A percentile compares a stretch with the other conserved stretches of the same genome.
Conservation (phyloP, 129 eudicot species). For the Centaurea solstitialis region DNA sequence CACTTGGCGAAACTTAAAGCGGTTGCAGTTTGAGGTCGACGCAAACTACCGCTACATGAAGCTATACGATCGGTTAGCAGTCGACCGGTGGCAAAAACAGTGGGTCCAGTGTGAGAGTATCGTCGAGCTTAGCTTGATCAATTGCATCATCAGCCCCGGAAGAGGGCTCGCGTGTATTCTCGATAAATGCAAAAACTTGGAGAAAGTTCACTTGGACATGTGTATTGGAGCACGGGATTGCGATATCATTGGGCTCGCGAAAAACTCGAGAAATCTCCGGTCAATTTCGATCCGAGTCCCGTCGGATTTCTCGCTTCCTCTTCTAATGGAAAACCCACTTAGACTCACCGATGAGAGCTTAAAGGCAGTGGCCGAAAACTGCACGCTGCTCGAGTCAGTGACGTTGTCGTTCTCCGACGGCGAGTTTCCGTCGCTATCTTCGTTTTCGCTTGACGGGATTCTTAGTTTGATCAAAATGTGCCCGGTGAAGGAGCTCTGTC, state of each 20-base stretch:
- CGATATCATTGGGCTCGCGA: slow-evolving; percentile 60
- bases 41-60: slow-evolving; percentile 74
- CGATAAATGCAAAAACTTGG: slow-evolving; percentile 70
- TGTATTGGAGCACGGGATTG: slow-evolving; percentile 72
- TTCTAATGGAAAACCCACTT: slow-evolving; percentile 54
- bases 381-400: slow-evolving; percentile 60
- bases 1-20: slow-evolving; percentile 65
- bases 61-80: slow-evolving; percentile 61
- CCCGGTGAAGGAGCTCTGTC: slow-evolving; percentile 56
- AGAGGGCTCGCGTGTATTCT: slow-evolving; percentile 85
- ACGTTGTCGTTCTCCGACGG: slow-evolving; percentile 63
- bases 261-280: slow-evolving; percentile 54
- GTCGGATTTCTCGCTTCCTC: slow-evolving; percentile 66
- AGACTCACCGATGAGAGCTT: slow-evolving; percentile 73
- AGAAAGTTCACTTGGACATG: slow-evolving; percentile 70
- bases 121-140: slow-evolving; percentile 61
- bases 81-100: slow-evolving; percentile 77
- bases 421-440: slow-evolving; percentile 63
- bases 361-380: slow-evolving; percentile 60
- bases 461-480: slow-evolving; percentile 50
- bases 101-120: slow-evolving; percentile 69
- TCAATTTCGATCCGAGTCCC: slow-evolving; percentile 73
- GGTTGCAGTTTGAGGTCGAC: slow-evolving; percentile 67
- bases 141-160: slow-evolving; percentile 77
- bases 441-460: slow-evolving; percentile 64